phyloP scores from a whole-genome alignment of 2,329 filamentous ascomycete species.

The Rhinocladiella similis region DNA sequence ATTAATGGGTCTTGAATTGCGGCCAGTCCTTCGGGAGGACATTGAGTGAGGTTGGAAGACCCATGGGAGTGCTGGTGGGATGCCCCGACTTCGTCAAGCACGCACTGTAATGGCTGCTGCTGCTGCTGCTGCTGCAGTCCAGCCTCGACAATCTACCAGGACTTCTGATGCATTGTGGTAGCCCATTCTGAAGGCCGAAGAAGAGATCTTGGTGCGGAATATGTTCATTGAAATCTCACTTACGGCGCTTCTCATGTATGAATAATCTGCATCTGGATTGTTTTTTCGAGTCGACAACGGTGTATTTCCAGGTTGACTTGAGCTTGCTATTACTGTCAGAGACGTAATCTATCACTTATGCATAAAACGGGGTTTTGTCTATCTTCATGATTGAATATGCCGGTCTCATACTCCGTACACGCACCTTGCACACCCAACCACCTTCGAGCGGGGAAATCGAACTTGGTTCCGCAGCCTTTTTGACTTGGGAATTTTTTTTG shows the following conservation, averaged over 20 bases:
- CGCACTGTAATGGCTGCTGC: background rate
- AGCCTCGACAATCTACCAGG: too few species aligned
- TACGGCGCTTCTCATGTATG: background rate
- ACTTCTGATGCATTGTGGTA: too few species aligned
- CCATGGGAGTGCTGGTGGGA: too few species aligned
- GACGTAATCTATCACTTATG: background rate
- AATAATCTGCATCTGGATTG: background rate
- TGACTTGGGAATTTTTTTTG: background rate
- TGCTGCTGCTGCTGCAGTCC: too few species aligned
- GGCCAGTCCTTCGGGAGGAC: too few species aligned
- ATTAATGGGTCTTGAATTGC: constrained; percentile 18
- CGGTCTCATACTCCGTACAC: background rate
- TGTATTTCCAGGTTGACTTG: background rate
- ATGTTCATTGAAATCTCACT: background rate
- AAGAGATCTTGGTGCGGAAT: background rate
- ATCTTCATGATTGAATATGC: background rate
- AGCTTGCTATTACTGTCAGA: background rate
- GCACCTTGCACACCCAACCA: background rate
- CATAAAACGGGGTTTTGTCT: too few species aligned
- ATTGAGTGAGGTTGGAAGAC: constrained; percentile 11
- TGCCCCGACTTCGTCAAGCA: background rate
- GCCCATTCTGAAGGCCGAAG: background rate
- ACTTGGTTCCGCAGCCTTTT: too few species aligned
- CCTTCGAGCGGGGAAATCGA: background rate
- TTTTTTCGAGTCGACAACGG: background rate